Base-by-base conservation (phyloP, 148 eudicot species). In the Silene uniflora region DNA sequence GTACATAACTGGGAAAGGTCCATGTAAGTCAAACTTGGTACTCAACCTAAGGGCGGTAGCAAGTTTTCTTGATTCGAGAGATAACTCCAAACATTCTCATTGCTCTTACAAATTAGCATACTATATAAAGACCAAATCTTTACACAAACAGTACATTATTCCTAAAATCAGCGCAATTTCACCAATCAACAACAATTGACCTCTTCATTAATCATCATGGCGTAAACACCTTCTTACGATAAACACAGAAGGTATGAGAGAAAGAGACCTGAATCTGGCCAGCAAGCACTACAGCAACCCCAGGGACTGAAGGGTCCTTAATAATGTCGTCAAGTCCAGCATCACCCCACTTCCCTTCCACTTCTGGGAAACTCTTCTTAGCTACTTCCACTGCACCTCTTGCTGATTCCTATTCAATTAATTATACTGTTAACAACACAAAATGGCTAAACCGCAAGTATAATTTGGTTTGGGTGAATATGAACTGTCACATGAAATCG, bases 271-370 rank as follows among this genome's bases (percentile, higher is more conserved):
- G 97, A 84, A 82, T 78, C 49, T 93, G 98, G 60, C 81, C 98
- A 83, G 98, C 98, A 75, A 93, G 98, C 84, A 89, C 98, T 78
- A 93, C 93, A n/a, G 88, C 87, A 65, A 93, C 97, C 12, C 90
- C 97, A 80, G 80, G 74, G 69, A 93, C 85, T 21, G 86, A 83
- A 47, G 81, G 49, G 81, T 93, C 95, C 81, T 74, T 76, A 66
- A 93, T 83, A 78, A 93, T 86, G 29, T 93, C 90, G 65, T 90
- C 87, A 77, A 93, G 88, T 6, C 97, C 98, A n/a, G 24, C 77
- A 62, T 93, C 95, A 19, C 97, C 98, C 91, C 90, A 93, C 72
- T 88, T 93, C 52, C 79, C 78, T 75, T 91, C 91, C 17, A 93
- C 97, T 49, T 84, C 85, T 16, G 90, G 90, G 69, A 93, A 93